phyloP scores from a whole-genome alignment of 1,284 basidiomycete genomes.

The Sutorius eximius region DNA sequence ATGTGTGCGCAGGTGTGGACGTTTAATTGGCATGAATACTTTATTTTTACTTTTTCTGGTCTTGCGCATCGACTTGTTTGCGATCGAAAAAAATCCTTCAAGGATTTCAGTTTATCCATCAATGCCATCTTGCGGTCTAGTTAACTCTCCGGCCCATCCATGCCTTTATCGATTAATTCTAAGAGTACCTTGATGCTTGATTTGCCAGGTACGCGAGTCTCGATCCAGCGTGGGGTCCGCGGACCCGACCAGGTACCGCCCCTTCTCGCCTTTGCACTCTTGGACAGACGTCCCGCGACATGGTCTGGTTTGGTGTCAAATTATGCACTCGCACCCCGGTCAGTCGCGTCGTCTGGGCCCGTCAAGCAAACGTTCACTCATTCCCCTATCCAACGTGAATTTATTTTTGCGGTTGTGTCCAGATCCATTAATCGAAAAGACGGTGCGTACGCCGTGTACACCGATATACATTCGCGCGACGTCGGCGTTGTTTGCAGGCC shows the following conservation, averaged over 20 bases:
- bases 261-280: background rate
- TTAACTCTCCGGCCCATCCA: background rate
- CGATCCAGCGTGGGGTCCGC: no score
- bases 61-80: background rate
- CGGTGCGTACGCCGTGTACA: no score
- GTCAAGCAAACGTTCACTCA: background rate
- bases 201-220: no score
- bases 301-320: background rate
- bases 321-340: no score
- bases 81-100: background rate
- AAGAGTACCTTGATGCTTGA: background rate
- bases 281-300: background rate
- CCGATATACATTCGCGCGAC: no score
- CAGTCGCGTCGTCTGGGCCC: background rate
- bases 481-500: no score
- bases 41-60: background rate
- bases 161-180: background rate
- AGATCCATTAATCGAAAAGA: no score
- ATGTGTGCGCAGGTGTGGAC: no score
- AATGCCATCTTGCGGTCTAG: background rate
- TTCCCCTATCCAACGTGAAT: no score
- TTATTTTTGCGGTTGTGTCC: background rate
- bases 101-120: background rate
- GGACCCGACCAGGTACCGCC: background rate
- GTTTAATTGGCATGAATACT: no score